A percentile compares a stretch with the other conserved stretches of the same genome.
phyloP scores from a whole-genome alignment of 2,329 filamentous ascomycete species.

The Talaromyces sp. region DNA sequence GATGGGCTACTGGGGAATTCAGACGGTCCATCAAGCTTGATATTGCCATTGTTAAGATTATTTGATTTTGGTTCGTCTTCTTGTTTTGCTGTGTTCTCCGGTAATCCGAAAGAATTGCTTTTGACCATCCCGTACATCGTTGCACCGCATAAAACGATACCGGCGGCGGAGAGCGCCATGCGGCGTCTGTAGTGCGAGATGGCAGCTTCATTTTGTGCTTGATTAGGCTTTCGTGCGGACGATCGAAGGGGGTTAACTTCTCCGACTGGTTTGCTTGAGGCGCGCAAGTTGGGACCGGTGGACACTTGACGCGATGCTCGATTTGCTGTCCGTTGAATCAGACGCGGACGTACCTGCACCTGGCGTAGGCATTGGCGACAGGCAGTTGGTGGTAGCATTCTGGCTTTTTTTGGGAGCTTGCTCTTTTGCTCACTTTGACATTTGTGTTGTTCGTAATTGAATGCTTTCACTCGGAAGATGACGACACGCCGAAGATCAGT shows the following conservation, averaged over 20 bases:
- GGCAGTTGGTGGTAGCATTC: constrained; percentile 4
- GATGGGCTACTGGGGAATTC: constrained; percentile 33
- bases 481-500: background rate
- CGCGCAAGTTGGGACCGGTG: background rate
- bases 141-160: constrained; percentile 38
- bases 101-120: constrained; percentile 34
- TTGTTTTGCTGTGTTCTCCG: constrained; percentile 20
- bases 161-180: constrained; percentile 33
- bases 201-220: constrained; percentile 24
- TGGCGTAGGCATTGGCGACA: constrained; percentile 13
- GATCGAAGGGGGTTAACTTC: constrained; percentile 24
- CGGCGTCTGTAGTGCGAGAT: constrained; percentile 30
- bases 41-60: constrained; percentile 21
- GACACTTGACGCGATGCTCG: constrained; percentile 4
- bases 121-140: constrained; percentile 43
- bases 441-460: background rate
- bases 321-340: background rate
- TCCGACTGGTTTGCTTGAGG: constrained; percentile 16
- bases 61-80: constrained; percentile 8
- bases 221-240: constrained; percentile 20
- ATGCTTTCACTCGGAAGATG: constrained; percentile 1
- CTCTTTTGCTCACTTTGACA: background rate
- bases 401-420: background rate
- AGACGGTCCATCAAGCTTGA: constrained; percentile 41
- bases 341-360: background rate